Base-by-base conservation (phyloP, 169 alveolate species). In the Perkinsus marinus region DNA sequence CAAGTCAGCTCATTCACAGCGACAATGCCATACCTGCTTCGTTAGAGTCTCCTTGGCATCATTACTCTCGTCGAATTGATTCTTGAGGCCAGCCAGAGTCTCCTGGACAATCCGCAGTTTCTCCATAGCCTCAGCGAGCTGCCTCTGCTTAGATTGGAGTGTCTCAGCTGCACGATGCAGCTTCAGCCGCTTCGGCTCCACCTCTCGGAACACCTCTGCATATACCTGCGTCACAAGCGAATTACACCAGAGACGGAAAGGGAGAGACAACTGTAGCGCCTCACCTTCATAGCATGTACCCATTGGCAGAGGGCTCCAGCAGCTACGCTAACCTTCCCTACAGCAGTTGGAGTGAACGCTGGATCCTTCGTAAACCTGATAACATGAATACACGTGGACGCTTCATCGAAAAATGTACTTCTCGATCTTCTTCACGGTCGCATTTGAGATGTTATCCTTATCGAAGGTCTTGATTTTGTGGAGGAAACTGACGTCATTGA, bases 131-230 rank as follows among this genome's bases (percentile, higher is more conserved):
- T 95, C 97, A 92, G 96, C 96, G 89, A 96, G 96, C 94, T 95
- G 97, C 37, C 94, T 95, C 36, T 97, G 96, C 92, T 96, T 97
- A 39, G 95, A 96, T 92, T 96, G 96, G 46, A 96, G 93, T 90
- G 97, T 96, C 92, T 97, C 98, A 34, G 96, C 99, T 0, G 98
- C 98, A 22, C 93, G 94, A 26, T 94, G 93, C 46, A 96, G 93
- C 95, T 97, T 96, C 79, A 96, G 95, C 92, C 99, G 96, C 95
- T 98, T 98, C n/a, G 99, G 99, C 92, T 98, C 99, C 39, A 98
- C 99, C 94, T 97, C 99, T 26, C 98, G 95, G 91, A 97, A 97
- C 69, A 98, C 98, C 93, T 98, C 98, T 90, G 99, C 98, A 92
- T 98, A 98, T 94, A 97, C 97, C 79, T 57, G 34, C 46, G 10